Evolutionary conservation across 257 asterid genomes (phyloP).

Genomic region (Osmanthus fragrans): DNA sequence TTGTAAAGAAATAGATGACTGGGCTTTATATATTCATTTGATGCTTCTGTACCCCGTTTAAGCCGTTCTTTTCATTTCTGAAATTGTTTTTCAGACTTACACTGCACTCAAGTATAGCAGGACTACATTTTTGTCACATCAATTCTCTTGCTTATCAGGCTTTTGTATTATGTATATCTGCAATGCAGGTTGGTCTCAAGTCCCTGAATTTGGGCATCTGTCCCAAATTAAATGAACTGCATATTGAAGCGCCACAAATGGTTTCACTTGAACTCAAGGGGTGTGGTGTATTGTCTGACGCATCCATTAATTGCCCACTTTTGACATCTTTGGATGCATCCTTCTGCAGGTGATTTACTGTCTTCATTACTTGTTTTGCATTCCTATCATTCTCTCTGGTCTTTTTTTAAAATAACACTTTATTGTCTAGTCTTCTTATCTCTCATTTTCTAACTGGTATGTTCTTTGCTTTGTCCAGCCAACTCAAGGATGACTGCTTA

Average conservation of each 20-base stretch:
- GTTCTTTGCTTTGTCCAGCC: constrained; percentile 53
- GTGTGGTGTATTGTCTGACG: constrained; percentile 87
- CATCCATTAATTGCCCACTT: constrained; percentile 77
- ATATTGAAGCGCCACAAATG: constrained; percentile 82
- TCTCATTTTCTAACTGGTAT: constrained; percentile 10
- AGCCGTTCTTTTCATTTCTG: not conserved
- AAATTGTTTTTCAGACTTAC: not conserved
- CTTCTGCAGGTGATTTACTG: constrained; percentile 71
- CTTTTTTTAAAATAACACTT: constrained; percentile 5
- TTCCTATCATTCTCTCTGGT: not conserved
- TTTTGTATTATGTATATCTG: not conserved
- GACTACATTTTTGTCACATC: not conserved
- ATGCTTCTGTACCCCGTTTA: not conserved
- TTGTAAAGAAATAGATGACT: not conserved
- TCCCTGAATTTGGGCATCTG: constrained; percentile 96
- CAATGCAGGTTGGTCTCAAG: constrained; percentile 82
- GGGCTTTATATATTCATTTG: not conserved
- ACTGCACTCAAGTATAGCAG: not conserved
- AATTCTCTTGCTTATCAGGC: not conserved
- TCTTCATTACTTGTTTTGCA: not conserved
- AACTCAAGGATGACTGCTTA: constrained; percentile 85
- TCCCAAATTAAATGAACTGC: constrained; percentile 77
- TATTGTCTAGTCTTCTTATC: not conserved
- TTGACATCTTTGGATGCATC: constrained; percentile 95
- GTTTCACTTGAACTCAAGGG: constrained; percentile 95